Evolutionary conservation across 2,329 filamentous ascomycete genomes (phyloP), one percentile per base, ranked within the genome.

Genomic region (Monascus ruber): DNA sequence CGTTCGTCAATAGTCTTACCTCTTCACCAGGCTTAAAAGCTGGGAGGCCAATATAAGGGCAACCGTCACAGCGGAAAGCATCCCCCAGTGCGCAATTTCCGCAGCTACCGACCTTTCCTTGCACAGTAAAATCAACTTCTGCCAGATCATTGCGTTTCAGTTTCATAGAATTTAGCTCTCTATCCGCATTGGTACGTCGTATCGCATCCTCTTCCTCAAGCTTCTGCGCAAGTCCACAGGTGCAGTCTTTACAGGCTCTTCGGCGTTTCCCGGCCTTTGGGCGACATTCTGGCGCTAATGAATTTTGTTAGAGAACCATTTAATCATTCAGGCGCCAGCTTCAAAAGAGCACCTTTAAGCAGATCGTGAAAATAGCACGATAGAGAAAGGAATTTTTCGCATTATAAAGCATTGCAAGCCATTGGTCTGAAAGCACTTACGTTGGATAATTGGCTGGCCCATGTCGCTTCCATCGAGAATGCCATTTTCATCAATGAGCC

Each of bases 1-100:
- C 78, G 49, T 94, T 85, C 62, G 93, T 89, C 54, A 94, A 60
- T 43, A 98, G 70, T 55, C 80, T 75, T 37, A 96, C 87, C 67
- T 96, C 87, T 70, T 98, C 88, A 10, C 91, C 91, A 3, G 87
- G 87, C 71, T 95, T 94, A 72, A 98, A 98, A 4, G 91, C 84
- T 9, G 91, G 91, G 50, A 98, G 73, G 4, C 88, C 88, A 53
- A 94, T 84, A 58, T 91, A 94, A 1, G 88, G 88, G 54, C 81
- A 85, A 26, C 58, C 77, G 36, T 78, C 78, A 58, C 82, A 85
- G 32, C 82, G 71, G 67, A 87, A 87, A 3, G 91, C 89, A 62
- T 96, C 89, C 37, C 91, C 91, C 10, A 98, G 72, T 26, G 87
- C 83, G 64, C 91, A 96, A 65, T 89, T 95, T 26, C 86, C 86